A percentile compares a stretch with the other conserved stretches of the same genome.
These are phyloP conservation scores for Wickerhamomyces rabaulensis DNA, from an alignment of 805 yeast species.

Conservation along the genomic window DNA sequence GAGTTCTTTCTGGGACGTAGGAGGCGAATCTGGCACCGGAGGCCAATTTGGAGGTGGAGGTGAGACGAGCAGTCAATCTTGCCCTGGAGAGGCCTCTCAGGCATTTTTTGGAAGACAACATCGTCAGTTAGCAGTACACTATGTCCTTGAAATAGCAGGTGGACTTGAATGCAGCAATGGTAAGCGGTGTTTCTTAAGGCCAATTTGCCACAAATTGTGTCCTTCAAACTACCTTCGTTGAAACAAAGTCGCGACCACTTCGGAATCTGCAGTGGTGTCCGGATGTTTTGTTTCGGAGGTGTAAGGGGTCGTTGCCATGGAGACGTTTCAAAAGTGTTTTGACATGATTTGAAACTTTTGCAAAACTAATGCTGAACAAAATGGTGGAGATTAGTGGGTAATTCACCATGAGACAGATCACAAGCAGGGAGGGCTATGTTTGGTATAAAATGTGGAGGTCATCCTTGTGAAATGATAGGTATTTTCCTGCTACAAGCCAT, in stretches of 20 bases:
- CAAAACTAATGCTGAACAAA: neutral
- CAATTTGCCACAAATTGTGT: neutral
- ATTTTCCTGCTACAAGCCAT: too few relatives aligned
- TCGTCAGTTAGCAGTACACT: neutral
- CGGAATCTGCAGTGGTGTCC: neutral
- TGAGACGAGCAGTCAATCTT: neutral
- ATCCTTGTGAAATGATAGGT: neutral
- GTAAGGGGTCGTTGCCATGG: neutral
- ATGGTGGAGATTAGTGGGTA: neutral
- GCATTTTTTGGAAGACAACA: slow-evolving; percentile 8
- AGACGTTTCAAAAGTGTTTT: neutral
- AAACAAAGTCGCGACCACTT: neutral
- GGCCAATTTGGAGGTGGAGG: neutral
- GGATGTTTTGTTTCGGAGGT: neutral
- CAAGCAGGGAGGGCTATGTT: neutral
- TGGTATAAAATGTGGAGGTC: neutral
- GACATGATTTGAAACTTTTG: neutral
- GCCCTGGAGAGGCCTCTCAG: slow-evolving; percentile 1
- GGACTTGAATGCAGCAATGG: neutral
- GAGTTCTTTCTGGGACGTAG: slow-evolving; percentile 1
- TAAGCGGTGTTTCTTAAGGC: too few relatives aligned
- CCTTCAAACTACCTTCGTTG: neutral
- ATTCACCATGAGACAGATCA: neutral
- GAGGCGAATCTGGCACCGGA: slow-evolving; percentile 7
- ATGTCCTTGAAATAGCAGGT: neutral